Base-by-base conservation (phyloP, 306 rosid genomes). In the Prinsepia uniflora region DNA sequence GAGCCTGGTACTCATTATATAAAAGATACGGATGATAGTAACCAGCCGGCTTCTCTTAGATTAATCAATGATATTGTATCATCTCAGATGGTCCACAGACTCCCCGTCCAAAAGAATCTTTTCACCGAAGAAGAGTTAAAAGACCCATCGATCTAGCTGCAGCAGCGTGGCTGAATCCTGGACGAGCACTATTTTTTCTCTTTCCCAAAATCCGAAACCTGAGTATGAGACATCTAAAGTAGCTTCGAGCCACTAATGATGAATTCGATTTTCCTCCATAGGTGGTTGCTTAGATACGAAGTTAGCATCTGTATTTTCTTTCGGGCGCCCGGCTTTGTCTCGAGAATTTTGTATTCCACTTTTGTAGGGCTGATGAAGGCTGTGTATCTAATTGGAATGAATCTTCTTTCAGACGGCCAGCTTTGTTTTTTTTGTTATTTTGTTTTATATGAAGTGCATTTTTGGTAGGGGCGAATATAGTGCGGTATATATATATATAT, bases 51-150 rank as follows among this genome's bases (percentile, higher is more conserved):
- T n/a, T 95, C 96, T 42, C 76, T 87, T 48, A 87, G 83, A 87
- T 92, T 94, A 75, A 94, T 94, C 42, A 96, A 89, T 10, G 77
- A 75, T 76, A 88, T 94, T 49, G 86, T 94, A 48, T 83, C 99
- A 12, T 86, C 95, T 65, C 96, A 91, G 76, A 96, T 86, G 75
- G 84, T 84, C 76, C 84, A 72, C 85, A 83, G 50, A 63, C 88
- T 91, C 5, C 91, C 92, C 10, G 96, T 91, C 54, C 92, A 91
- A 65, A 84, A 81, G 75, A 92, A 94, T 82, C 86, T 94, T 55
- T 94, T 49, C 53, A 79, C 48, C 47, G 95, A 90, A 67, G 82
- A 71, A 10, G 96, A 90, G 70, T 67, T 90, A 49, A 78, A 83
- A 66, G 97, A 80, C 9, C 36, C 36, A 30, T 30, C 36, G 36